Evolutionary conservation across 148 eudicot genomes (phyloP).

Genomic region (Chenopodium berlandieri): DNA sequence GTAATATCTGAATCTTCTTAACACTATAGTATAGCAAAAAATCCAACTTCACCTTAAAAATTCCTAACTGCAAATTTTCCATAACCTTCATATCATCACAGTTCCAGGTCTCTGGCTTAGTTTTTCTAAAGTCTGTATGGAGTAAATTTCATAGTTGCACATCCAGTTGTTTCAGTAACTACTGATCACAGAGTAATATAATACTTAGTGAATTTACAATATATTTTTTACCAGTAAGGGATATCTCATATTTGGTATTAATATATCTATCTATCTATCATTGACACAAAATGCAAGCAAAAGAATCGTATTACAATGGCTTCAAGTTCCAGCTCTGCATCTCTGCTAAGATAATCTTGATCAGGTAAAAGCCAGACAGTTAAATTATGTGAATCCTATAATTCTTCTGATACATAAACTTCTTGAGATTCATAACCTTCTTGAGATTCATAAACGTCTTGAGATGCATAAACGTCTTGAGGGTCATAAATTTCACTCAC

Average conservation of each 20-base stretch:
- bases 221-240: neutral
- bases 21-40: too few relatives aligned
- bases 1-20: too few relatives aligned
- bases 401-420: constrained; percentile 3
- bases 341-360: neutral
- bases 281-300: neutral
- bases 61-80: neutral
- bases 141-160: neutral
- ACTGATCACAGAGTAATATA: neutral
- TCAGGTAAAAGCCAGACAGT: neutral
- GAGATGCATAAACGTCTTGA: constrained; percentile 10
- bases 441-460: constrained; percentile 12
- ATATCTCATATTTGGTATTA: neutral
- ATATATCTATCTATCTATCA: constrained; percentile 5
- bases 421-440: neutral
- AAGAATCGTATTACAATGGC: neutral
- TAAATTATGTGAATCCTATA: neutral
- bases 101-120: neutral
- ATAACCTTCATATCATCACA: neutral
- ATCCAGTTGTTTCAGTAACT: neutral
- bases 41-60: neutral
- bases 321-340: neutral
- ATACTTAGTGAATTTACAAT: neutral
- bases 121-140: neutral
- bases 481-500: constrained; percentile 28